phyloP scores from a whole-genome alignment of 805 yeast species.

The Cyberlindnera maritima region DNA sequence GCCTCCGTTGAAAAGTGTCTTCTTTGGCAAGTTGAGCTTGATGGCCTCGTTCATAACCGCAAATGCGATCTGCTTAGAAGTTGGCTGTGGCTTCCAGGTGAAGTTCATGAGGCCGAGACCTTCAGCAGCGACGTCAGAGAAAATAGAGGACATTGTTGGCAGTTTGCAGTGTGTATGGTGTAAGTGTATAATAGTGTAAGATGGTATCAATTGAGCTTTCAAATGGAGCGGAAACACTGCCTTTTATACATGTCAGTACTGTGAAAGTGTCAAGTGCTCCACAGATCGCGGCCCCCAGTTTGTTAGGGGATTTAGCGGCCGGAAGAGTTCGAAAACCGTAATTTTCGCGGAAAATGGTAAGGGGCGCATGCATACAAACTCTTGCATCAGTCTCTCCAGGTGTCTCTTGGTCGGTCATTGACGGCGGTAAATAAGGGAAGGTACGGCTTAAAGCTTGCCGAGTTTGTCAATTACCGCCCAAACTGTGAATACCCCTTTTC shows the following conservation, averaged over 20 bases:
- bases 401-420: not conserved
- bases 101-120: constrained; percentile 85
- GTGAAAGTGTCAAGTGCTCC: not conserved
- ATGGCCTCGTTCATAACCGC: constrained; percentile 52
- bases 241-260: not conserved
- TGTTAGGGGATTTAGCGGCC: constrained; percentile 2
- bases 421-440: not conserved
- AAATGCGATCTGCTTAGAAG: constrained; percentile 51
- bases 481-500: too few relatives aligned
- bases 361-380: constrained; percentile 2
- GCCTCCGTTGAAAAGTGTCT: constrained; percentile 65
- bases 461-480: not conserved
- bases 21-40: constrained; percentile 37
- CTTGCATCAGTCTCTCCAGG: not conserved
- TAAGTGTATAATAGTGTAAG: not conserved
- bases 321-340: not conserved
- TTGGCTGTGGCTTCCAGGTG: constrained; percentile 64
- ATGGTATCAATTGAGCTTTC: not conserved
- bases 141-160: constrained; percentile 3
- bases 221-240: not conserved
- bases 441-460: not conserved
- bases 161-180: not conserved
- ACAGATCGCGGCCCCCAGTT: not conserved
- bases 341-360: constrained; percentile 1
- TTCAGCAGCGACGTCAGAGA: constrained; percentile 12